Conservation (phyloP, 768 basidiomycete species). For the Lyophyllum atratum region DNA sequence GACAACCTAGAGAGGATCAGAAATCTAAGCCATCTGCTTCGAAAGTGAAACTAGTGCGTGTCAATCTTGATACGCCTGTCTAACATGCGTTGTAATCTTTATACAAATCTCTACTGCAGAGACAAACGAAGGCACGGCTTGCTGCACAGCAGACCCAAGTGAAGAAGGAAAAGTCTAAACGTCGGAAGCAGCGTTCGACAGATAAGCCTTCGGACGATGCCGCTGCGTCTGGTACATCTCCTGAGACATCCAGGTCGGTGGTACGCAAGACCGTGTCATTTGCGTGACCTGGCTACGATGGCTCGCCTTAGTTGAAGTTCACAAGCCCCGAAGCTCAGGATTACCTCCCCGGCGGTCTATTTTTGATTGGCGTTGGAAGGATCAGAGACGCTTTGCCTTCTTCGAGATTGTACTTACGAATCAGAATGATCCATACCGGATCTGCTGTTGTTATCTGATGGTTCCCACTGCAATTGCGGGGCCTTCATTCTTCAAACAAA, state of each 20-base stretch:
- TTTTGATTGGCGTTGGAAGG: not conserved
- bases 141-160: constrained; percentile 5
- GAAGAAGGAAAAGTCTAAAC: constrained; percentile 8
- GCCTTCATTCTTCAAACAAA: not conserved
- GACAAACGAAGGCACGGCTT: constrained; percentile 14
- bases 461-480: not conserved
- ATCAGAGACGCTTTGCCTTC: not conserved
- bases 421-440: not conserved
- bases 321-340: too few relatives aligned
- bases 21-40: constrained; percentile 12
- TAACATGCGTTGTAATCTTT: not conserved
- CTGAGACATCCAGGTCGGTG: not conserved
- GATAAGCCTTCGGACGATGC: not conserved
- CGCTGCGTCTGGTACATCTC: not conserved
- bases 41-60: constrained; percentile 15
- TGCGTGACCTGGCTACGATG: constrained; percentile 1
- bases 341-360: not conserved
- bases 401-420: not conserved
- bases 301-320: not conserved
- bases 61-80: not conserved
- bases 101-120: not conserved
- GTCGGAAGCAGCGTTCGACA: not conserved
- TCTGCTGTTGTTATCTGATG: not conserved
- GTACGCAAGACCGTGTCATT: constrained; percentile 16
- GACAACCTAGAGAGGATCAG: constrained; percentile 4